Percentiles rank a stretch among this genome's conserved stretches.
These are phyloP conservation scores for Sphaerobolus stellatus DNA, from an alignment of 1,284 basidiomycete species.

Conservation along the genomic window DNA sequence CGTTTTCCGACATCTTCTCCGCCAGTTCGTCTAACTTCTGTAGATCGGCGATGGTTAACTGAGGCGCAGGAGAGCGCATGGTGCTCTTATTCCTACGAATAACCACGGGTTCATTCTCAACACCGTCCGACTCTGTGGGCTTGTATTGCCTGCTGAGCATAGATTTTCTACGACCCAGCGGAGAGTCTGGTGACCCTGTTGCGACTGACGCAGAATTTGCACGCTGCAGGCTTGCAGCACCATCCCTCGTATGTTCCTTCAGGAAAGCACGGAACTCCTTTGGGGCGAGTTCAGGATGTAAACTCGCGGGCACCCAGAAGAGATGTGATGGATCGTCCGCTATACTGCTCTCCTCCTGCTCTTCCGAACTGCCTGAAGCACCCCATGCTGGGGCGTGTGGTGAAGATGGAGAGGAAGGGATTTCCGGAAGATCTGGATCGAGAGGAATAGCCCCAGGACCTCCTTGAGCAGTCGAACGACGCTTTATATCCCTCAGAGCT, in stretches of 20 bases:
- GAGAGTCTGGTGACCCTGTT: conserved; percentile 40
- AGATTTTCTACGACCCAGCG: conserved; percentile 75
- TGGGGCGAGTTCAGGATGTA: conserved; percentile 97
- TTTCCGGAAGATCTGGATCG: conserved; percentile 82
- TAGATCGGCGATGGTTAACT: conserved; percentile 88
- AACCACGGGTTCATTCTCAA: conserved; percentile 62
- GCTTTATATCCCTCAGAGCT: conserved; percentile 76
- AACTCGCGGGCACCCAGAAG: conserved; percentile 96
- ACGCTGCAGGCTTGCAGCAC: conserved; percentile 37
- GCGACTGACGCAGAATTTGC: conserved; percentile 37
- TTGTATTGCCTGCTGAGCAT: conserved; percentile 90
- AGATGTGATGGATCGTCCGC: conserved; percentile 79
- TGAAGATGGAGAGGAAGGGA: conserved; percentile 50
- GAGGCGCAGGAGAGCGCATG: conserved; percentile 60
- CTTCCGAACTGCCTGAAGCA: conserved; percentile 37
- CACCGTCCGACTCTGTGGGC: conserved; percentile 71
- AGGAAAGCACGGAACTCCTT: conserved; percentile 94
- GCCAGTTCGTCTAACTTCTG: conserved; percentile 92
- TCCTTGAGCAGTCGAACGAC: conserved; percentile 71
- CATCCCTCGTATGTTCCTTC: conserved; percentile 79
- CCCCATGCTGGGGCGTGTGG: conserved; percentile 54
- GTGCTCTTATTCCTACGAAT: conserved; percentile 66
- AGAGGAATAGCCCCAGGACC: conserved; percentile 77
- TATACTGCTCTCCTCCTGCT: conserved; percentile 41
- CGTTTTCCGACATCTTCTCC: conserved; percentile 79